Conservation (phyloP, 495 filamentous ascomycete species). For the Talaromyces ruber region DNA sequence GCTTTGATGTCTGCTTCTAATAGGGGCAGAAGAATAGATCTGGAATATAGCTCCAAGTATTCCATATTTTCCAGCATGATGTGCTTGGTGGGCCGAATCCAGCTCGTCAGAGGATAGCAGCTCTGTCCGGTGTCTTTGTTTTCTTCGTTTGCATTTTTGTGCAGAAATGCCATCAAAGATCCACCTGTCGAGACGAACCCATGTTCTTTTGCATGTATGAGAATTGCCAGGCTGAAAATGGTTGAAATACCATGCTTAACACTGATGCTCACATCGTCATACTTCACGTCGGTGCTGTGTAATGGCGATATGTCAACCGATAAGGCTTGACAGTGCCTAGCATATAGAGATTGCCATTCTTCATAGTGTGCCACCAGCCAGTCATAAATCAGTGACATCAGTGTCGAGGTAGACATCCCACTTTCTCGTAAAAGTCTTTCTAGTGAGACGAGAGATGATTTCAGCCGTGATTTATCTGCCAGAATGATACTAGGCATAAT, state of each 20-base stretch:
- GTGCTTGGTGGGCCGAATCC: constrained; percentile 28
- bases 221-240: constrained; percentile 27
- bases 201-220: constrained; percentile 31
- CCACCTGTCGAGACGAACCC: constrained; percentile 59
- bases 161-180: constrained; percentile 54
- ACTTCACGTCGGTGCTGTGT: constrained; percentile 5
- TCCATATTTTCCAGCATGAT: constrained; percentile 38
- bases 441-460: constrained; percentile 31
- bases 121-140: constrained; percentile 3
- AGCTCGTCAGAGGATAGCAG: constrained; percentile 16
- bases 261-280: constrained; percentile 3
- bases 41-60: constrained; percentile 56
- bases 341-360: constrained; percentile 21
- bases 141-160: constrained; percentile 25
- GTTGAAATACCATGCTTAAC: constrained; percentile 16
- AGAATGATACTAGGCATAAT: constrained; percentile 29
- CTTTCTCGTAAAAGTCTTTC: constrained; percentile 34
- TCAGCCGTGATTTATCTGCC: constrained; percentile 31
- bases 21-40: constrained; percentile 63
- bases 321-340: constrained; percentile 22
- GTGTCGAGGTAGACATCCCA: constrained; percentile 19
- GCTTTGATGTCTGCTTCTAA: constrained; percentile 50
- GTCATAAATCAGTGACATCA: constrained; percentile 19
- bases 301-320: constrained; percentile 14
- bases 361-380: constrained; percentile 26